Base-by-base conservation (phyloP, 2,329 filamentous ascomycete genomes). In the Arthrobotrys megalospora region DNA sequence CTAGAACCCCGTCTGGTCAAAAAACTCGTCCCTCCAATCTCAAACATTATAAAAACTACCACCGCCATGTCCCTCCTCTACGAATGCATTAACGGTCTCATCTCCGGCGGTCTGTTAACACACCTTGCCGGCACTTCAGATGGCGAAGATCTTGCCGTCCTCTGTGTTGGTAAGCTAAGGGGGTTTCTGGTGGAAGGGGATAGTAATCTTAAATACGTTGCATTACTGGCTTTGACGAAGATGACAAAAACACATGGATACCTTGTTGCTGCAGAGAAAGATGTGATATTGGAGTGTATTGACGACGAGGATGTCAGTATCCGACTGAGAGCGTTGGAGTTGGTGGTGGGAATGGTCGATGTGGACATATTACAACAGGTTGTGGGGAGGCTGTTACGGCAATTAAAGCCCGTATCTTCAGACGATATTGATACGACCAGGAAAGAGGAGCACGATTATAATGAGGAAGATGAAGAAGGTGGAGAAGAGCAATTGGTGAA, bases 21-120 rank as follows among this genome's bases (percentile, higher is more conserved):
- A 83, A 99, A 99, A 84, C 86, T 99, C 14, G 86, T 98, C 34
- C 93, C 95, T 6, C 96, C 96, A 14, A 86, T 99, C 78, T 97
- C 94, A 0, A 93, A 93, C 81, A 91, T 99, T 58, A 98, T 99
- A 80, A 91, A 93, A 81, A 97, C 94, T 0, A 99, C 96, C 0
- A 92, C 93, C 4, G 96, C 96, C 32, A 98, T 98, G 96, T 98
- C 96, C n/a, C 85, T 99, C 32, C 86, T 98, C 5, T 99, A 99
- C 82, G 96, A 99, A 85, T 99, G 96, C 83, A 97, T 99, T 85
- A 97, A 97, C 84, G 96, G 96, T 24, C 97, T 99, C 80, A 97
- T 99, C 76, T 94, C 97, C 83, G 96, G 96, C 32, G 96, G 96
- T 0, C 97, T 99, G 72, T 86, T 99, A 62, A 93, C 93, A 36